phyloP scores from a whole-genome alignment of 257 asterid species.

The Nicotiana otophora region DNA sequence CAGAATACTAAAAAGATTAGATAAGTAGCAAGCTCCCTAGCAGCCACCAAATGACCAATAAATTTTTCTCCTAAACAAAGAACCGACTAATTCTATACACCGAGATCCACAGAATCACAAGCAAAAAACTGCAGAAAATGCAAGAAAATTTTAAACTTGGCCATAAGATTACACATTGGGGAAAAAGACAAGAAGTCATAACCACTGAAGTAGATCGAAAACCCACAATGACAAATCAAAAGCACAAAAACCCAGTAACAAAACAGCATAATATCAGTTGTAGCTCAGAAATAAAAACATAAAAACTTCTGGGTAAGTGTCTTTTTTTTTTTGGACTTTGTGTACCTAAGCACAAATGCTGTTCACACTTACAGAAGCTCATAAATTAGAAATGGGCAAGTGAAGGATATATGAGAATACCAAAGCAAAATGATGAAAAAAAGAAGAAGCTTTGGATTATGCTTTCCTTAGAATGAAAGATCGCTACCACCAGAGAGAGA shows the following conservation, averaged over 20 bases:
- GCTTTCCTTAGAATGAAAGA: constrained; percentile 16
- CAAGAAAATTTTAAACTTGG: background rate
- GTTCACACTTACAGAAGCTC: background rate
- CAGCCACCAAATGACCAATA: background rate
- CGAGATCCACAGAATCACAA: background rate
- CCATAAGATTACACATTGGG: background rate
- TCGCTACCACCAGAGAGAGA: constrained; percentile 22
- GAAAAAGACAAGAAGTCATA: background rate
- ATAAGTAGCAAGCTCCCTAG: background rate
- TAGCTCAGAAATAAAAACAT: background rate
- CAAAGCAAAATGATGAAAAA: background rate
- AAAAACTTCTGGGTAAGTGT: background rate
- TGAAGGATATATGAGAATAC: background rate
- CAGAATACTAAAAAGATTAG: background rate
- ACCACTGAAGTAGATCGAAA: constrained; percentile 6
- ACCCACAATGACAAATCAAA: background rate
- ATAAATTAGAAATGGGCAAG: background rate
- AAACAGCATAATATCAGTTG: background rate
- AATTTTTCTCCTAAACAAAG: background rate
- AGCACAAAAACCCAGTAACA: background rate
- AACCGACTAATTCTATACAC: background rate
- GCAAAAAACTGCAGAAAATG: background rate
- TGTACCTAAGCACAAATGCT: background rate
- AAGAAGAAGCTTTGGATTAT: background rate
- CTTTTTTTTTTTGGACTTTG: background rate